A percentile compares a stretch with the other conserved stretches of the same genome.
These are phyloP conservation scores for Epichloe amarillans DNA, from an alignment of 2,329 filamentous ascomycete species.

Conservation along the genomic window DNA sequence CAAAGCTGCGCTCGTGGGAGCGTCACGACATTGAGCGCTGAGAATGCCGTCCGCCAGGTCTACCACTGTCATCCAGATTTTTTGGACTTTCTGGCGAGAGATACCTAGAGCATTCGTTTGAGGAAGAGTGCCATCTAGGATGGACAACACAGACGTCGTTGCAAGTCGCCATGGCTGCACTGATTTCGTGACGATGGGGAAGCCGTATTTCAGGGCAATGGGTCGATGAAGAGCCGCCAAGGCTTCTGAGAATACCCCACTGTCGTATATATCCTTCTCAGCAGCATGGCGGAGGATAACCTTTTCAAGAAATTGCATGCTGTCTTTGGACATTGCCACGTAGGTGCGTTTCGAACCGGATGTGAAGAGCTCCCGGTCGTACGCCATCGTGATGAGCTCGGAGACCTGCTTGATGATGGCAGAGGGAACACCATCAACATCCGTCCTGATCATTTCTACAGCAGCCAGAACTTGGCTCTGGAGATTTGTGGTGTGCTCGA, in stretches of 20 bases:
- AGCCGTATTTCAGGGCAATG: constrained; percentile 69
- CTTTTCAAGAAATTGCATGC: constrained; percentile 56
- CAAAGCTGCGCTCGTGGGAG: constrained; percentile 34
- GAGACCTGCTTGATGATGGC: constrained; percentile 57
- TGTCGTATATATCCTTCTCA: constrained; percentile 55
- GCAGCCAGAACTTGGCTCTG: constrained; percentile 58
- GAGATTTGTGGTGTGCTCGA: constrained; percentile 59
- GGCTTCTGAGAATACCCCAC: constrained; percentile 50
- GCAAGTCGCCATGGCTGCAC: constrained; percentile 68
- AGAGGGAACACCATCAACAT: constrained; percentile 50
- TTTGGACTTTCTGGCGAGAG: constrained; percentile 31
- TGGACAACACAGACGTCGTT: constrained; percentile 53
- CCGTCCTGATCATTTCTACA: constrained; percentile 53
- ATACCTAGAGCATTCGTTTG: constrained; percentile 39
- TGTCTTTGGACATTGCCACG: constrained; percentile 74
- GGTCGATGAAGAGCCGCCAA: constrained; percentile 56
- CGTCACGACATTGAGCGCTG: constrained; percentile 43
- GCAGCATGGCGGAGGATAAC: constrained; percentile 45
- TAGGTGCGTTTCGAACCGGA: constrained; percentile 54
- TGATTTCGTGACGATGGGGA: constrained; percentile 56
- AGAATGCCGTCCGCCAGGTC: constrained; percentile 56
- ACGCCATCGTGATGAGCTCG: constrained; percentile 59
- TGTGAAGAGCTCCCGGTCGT: constrained; percentile 28
- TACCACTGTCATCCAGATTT: constrained; percentile 59
- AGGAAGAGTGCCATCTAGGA: constrained; percentile 54